Conservation (phyloP, 305 asterid species). For the Ajuga reptans region DNA sequence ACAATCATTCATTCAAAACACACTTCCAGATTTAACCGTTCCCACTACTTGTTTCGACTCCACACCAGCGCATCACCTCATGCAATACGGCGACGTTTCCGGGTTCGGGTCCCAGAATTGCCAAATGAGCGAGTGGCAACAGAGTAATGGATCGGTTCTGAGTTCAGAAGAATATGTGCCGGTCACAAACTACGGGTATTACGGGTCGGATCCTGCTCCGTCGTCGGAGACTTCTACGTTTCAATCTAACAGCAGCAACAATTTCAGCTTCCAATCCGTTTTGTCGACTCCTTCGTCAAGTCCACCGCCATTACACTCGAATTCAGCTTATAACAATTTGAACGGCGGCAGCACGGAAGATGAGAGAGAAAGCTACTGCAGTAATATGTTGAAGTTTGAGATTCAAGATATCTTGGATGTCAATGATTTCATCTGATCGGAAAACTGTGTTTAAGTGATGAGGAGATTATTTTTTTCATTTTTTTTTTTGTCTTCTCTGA, state of each 20-base stretch:
- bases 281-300: constrained; percentile 71
- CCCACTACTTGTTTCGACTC: constrained; percentile 11
- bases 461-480: constrained; percentile 7
- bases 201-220: constrained; percentile 31
- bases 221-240: constrained; percentile 44
- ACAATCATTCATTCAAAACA: constrained; percentile 31
- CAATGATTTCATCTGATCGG: constrained; percentile 41
- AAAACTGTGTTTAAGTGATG: constrained; percentile 16
- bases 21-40: constrained; percentile 26
- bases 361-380: constrained; percentile 56
- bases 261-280: constrained; percentile 47
- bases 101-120: constrained; percentile 27
- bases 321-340: constrained; percentile 28
- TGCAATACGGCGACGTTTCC: constrained; percentile 35
- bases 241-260: constrained; percentile 42
- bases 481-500: not conserved
- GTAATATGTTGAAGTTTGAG: constrained; percentile 45
- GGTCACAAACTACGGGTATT: constrained; percentile 30
- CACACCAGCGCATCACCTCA: constrained; percentile 19
- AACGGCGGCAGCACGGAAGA: constrained; percentile 36
- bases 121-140: constrained; percentile 38
- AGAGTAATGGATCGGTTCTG: constrained; percentile 22
- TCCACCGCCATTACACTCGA: constrained; percentile 47
- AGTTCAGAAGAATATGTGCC: constrained; percentile 30
- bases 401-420: constrained; percentile 44